phyloP scores from a whole-genome alignment of 768 basidiomycete genomes.

The Leucosporidium creatinivorum region DNA sequence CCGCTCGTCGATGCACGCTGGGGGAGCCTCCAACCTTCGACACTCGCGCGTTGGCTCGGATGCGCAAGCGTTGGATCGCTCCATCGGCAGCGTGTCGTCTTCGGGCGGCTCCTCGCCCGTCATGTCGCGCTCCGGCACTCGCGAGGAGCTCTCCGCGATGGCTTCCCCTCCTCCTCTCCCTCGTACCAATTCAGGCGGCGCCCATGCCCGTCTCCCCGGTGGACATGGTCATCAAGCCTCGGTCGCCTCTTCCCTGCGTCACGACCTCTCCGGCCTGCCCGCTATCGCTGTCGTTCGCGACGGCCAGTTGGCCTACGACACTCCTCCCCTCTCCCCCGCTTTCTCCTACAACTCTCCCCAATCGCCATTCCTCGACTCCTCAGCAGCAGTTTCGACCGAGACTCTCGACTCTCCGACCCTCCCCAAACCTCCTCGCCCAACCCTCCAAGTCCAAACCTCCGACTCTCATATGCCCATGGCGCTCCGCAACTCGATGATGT shows the following conservation, averaged over 20 bases:
- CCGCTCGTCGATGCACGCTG: constrained; percentile 6
- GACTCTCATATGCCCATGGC: constrained; percentile 1
- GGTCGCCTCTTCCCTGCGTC: constrained; percentile 14
- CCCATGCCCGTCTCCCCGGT: not conserved
- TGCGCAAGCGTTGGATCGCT: too few relatives aligned
- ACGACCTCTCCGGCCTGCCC: constrained; percentile 9
- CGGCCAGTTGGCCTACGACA: too few relatives aligned
- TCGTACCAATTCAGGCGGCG: not conserved
- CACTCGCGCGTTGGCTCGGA: too few relatives aligned
- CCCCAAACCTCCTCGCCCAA: not conserved
- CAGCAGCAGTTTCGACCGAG: not conserved
- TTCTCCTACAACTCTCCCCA: not conserved
- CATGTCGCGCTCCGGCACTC: constrained; percentile 12
- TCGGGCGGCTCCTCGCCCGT: not conserved
- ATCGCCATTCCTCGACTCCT: not conserved
- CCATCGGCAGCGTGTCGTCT: not conserved
- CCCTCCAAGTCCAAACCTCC: not conserved
- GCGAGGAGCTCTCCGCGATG: constrained; percentile 14
- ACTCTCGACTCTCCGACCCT: not conserved
- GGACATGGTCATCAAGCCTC: constrained; percentile 18
- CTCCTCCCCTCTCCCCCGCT: not conserved
- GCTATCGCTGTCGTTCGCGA: too few relatives aligned
- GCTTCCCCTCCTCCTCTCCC: not conserved
- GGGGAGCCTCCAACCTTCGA: not conserved
- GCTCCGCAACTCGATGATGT: constrained; percentile 5